These are phyloP conservation scores for Claviceps arundinis DNA, from an alignment of 2,329 filamentous ascomycete genomes.

Conservation along the genomic window DNA sequence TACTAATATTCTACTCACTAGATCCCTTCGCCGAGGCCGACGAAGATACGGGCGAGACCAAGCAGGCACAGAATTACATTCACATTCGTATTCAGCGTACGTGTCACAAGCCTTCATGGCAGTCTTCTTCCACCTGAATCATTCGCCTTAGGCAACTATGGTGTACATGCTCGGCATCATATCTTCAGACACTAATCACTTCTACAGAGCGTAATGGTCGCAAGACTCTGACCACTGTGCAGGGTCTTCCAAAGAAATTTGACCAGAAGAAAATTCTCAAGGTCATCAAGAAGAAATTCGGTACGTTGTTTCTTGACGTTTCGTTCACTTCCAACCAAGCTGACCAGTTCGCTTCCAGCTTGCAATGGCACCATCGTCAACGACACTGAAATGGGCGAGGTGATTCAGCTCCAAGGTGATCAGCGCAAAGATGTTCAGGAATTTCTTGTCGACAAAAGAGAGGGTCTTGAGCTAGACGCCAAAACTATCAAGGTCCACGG, in stretches of 20 bases:
- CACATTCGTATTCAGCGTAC: slow-evolving; percentile 99
- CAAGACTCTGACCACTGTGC: slow-evolving; percentile 99
- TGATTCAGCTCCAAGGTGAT: slow-evolving; percentile 98
- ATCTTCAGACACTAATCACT: slow-evolving; percentile 25
- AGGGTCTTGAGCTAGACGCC: slow-evolving; percentile 82
- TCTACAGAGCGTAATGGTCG: slow-evolving; percentile 95
- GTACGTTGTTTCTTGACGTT: slow-evolving; percentile 32
- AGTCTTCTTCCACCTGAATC: background rate
- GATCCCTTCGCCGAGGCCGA: slow-evolving; percentile 99
- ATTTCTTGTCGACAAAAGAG: slow-evolving; percentile 92
- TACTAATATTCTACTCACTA: slow-evolving; percentile 23
- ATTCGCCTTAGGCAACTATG: background rate
- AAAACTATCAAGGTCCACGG: slow-evolving; percentile 89
- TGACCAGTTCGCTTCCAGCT: slow-evolving; percentile 35
- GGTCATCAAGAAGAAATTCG: slow-evolving; percentile 99
- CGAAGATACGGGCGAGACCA: slow-evolving; percentile 93
- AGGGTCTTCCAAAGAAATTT: slow-evolving; percentile 97
- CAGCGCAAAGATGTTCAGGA: slow-evolving; percentile 98
- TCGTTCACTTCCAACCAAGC: background rate
- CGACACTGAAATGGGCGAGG: slow-evolving; percentile 94
- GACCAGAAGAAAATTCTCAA: slow-evolving; percentile 99
- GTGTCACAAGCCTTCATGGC: slow-evolving; percentile 17
- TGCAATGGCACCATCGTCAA: slow-evolving; percentile 99
- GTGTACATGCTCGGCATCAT: background rate
- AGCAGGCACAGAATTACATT: slow-evolving; percentile 95